A percentile compares a stretch with the other conserved stretches of the same genome.
phyloP scores from a whole-genome alignment of 495 filamentous ascomycete genomes.

The Pseudomonodictys pantanalensis region DNA sequence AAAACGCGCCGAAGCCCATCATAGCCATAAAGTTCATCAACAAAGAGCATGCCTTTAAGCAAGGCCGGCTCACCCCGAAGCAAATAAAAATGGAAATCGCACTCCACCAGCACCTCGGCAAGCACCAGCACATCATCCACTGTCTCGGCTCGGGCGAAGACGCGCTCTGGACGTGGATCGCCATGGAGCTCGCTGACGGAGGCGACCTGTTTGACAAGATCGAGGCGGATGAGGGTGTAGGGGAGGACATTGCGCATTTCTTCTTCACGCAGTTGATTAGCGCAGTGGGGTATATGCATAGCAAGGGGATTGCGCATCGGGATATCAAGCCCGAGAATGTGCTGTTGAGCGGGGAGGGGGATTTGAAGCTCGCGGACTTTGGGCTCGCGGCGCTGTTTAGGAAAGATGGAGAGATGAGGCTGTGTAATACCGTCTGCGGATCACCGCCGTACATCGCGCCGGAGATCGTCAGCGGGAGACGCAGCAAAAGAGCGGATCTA shows the following conservation, averaged over 20 bases:
- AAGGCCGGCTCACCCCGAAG: constrained; percentile 82
- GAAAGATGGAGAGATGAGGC: constrained; percentile 75
- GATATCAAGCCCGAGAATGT: constrained; percentile 49
- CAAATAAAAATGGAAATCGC: constrained; percentile 87
- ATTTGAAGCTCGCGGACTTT: constrained; percentile 96
- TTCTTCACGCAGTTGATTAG: constrained; percentile 92
- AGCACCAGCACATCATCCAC: constrained; percentile 89
- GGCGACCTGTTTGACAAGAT: constrained; percentile 99
- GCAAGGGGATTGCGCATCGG: constrained; percentile 49
- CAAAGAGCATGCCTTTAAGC: constrained; percentile 84
- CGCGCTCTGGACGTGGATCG: constrained; percentile 90
- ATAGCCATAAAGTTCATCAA: constrained; percentile 99
- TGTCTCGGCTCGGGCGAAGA: constrained; percentile 89
- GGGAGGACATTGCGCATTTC: constrained; percentile 88
- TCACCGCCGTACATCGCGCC: constrained; percentile 97
- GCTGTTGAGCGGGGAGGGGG: constrained; percentile 64
- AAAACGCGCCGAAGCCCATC: constrained; percentile 64
- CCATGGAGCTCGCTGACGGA: constrained; percentile 94
- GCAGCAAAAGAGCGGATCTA: constrained; percentile 32
- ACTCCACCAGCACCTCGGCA: constrained; percentile 79
- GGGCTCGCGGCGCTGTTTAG: constrained; percentile 91
- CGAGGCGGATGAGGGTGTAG: constrained; percentile 89
- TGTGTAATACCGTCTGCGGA: constrained; percentile 84
- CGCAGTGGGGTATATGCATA: constrained; percentile 92
- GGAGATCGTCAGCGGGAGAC: constrained; percentile 58